Evolutionary conservation across 768 basidiomycete genomes (phyloP).

Genomic region (Pisolithus orientalis): DNA sequence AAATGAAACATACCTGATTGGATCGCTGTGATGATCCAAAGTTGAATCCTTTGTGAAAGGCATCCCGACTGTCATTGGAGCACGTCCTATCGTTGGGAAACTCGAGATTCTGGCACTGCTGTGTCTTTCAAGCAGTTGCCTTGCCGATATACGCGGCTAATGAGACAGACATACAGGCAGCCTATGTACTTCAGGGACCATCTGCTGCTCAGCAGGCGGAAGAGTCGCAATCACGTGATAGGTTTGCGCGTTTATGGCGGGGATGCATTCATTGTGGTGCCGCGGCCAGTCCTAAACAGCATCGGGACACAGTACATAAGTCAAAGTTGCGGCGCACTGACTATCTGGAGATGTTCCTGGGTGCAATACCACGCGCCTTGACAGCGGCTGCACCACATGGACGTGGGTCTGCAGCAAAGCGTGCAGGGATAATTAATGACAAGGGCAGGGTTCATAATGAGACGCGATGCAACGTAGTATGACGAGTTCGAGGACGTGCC

Average conservation of each 20-base stretch:
- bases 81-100: too few relatives aligned
- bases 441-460: constrained; percentile 45
- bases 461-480: constrained; percentile 12
- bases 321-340: constrained; percentile 29
- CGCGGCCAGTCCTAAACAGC: constrained; percentile 67
- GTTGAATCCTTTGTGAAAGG: too few relatives aligned
- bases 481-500: constrained; percentile 12
- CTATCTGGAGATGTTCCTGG: constrained; percentile 65
- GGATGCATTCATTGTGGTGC: constrained; percentile 65
- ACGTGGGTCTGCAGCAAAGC: constrained; percentile 64
- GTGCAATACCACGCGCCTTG: constrained; percentile 78
- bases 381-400: constrained; percentile 87
- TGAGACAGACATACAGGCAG: too few relatives aligned
- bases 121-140: too few relatives aligned
- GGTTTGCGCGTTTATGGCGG: constrained; percentile 40
- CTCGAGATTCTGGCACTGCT: too few relatives aligned
- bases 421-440: constrained; percentile 71
- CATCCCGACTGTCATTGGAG: too few relatives aligned
- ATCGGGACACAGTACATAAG: constrained; percentile 4
- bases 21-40: too few relatives aligned
- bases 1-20: too few relatives aligned
- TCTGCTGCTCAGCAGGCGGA: constrained; percentile 62
- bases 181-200: constrained; percentile 34
- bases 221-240: constrained; percentile 70
- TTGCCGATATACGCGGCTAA: too few relatives aligned